These are phyloP conservation scores for Lactuca saligna DNA, from an alignment of 129 eudicot genomes.

Conservation along the genomic window DNA sequence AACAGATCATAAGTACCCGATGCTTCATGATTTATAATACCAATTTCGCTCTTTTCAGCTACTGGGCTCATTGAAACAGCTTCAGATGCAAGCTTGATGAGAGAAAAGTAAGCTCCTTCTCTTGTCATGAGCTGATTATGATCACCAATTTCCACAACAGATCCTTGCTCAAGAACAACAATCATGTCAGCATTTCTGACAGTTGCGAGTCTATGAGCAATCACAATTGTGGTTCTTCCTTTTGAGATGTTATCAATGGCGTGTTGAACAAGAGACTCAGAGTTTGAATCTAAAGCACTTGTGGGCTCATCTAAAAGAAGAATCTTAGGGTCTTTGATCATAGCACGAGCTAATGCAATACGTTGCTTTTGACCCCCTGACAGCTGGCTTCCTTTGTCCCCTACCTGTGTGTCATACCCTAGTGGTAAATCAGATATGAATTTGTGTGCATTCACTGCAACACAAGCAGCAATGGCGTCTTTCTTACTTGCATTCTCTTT, in stretches of 20 bases:
- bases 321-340: conserved; percentile 78
- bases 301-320: conserved; percentile 89
- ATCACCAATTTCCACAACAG: conserved; percentile 66
- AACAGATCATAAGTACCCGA: conserved; percentile 35
- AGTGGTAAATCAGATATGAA: conserved; percentile 70
- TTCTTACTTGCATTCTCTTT: conserved; percentile 76
- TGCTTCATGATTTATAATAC: conserved; percentile 21
- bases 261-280: conserved; percentile 71
- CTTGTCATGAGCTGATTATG: conserved; percentile 71
- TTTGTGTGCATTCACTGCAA: conserved; percentile 69
- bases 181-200: conserved; percentile 67
- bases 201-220: conserved; percentile 88
- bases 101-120: conserved; percentile 60
- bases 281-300: conserved; percentile 73
- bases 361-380: conserved; percentile 88
- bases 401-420: conserved; percentile 84
- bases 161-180: conserved; percentile 64
- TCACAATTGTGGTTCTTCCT: conserved; percentile 78
- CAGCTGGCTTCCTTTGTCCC: conserved; percentile 75
- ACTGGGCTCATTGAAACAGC: conserved; percentile 38
- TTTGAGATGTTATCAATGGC: conserved; percentile 71
- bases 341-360: conserved; percentile 80
- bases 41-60: conserved; percentile 17
- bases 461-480: conserved; percentile 69
- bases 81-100: conserved; percentile 71